A percentile compares a stretch with the other conserved stretches of the same genome.
Conservation (phyloP, 495 filamentous ascomycete species). For the Annulohypoxylon moriforme region DNA sequence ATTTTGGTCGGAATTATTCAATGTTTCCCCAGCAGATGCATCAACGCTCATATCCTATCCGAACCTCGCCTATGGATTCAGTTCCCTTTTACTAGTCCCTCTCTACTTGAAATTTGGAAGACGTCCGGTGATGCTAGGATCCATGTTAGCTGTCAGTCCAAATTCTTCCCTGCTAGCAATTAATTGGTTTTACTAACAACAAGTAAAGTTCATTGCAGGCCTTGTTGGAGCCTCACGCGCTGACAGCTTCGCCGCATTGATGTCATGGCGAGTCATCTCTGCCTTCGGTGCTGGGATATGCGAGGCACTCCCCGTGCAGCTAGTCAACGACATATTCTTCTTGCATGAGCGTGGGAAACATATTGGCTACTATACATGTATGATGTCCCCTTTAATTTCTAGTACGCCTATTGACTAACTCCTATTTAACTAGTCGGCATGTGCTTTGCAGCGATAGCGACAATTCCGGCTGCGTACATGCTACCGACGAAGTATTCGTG, state of each 20-base stretch:
- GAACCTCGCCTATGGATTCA: conserved; percentile 68
- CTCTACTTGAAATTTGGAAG: conserved; percentile 68
- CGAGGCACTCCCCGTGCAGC: conserved; percentile 69
- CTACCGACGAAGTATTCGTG: conserved; percentile 49
- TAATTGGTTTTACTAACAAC: background rate
- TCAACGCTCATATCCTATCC: conserved; percentile 68
- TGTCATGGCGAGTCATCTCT: conserved; percentile 70
- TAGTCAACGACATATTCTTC: conserved; percentile 76
- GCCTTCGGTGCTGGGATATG: conserved; percentile 69
- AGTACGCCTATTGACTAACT: background rate
- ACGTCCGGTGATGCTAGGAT: conserved; percentile 66
- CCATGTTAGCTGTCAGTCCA: conserved; percentile 55
- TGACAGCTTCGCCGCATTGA: conserved; percentile 55
- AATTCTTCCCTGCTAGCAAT: background rate
- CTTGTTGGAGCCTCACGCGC: conserved; percentile 46
- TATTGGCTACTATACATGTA: conserved; percentile 68
- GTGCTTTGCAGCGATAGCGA: conserved; percentile 50
- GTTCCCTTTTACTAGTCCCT: conserved; percentile 65
- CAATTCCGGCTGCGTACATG: conserved; percentile 56
- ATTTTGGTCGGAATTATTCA: conserved; percentile 63
- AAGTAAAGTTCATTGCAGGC: conserved; percentile 42
- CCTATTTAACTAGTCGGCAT: conserved; percentile 29
- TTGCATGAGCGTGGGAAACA: conserved; percentile 73
- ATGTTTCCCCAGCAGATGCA: conserved; percentile 60
- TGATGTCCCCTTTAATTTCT: background rate